Base-by-base conservation (phyloP, 1,284 basidiomycete species). In the Cutaneotrichosporon mucoides region DNA sequence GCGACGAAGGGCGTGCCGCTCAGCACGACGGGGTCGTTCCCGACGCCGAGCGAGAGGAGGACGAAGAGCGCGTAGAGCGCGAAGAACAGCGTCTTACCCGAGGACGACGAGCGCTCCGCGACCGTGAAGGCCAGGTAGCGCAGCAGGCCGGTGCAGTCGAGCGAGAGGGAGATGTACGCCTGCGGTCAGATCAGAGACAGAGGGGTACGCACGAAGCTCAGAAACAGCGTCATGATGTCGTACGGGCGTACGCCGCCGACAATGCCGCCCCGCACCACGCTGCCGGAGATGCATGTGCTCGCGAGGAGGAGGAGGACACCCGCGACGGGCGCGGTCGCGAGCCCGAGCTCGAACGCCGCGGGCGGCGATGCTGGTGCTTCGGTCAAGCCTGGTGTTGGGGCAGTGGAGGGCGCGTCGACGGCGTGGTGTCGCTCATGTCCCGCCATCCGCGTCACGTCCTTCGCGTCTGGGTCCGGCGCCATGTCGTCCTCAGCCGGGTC, bases 111-210 rank as follows among this genome's bases (percentile, higher is more conserved):
- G 71, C 83, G 86, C 61, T 86, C 85, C 59, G 88, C 88, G 62
- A 96, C 91, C 82, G 85, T 88, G 75, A 91, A 92, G 0, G 94
- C 93, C 2, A 93, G 85, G 50, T 88, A 89, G 48, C 89, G 86
- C 5, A 98, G 82, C 10, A 95, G 81, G 2, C 95, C 94, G 0
- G 92, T 93, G 10, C 66, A 66, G 71, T 99, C 94, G 42, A 98
- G 83, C 0, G 92, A 92, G 53, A 97, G 88, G 4, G 94, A 87
- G 79, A 98, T 89, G 79, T 98, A 99, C 0, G 93, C 93, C 83
- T 84, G 59, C 8, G n/a, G 36, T 51, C 35, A 46, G 33, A 10
- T 9, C 34, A 16, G 16, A 42, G 24, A 15, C 10, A 36, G 36
- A 34, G 36, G 11, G 40, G 11, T 24, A 75, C 79, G 61, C 59